Evolutionary conservation across 2,329 filamentous ascomycete species (phyloP).

Genomic region (Arthrinium puccinioides): DNA sequence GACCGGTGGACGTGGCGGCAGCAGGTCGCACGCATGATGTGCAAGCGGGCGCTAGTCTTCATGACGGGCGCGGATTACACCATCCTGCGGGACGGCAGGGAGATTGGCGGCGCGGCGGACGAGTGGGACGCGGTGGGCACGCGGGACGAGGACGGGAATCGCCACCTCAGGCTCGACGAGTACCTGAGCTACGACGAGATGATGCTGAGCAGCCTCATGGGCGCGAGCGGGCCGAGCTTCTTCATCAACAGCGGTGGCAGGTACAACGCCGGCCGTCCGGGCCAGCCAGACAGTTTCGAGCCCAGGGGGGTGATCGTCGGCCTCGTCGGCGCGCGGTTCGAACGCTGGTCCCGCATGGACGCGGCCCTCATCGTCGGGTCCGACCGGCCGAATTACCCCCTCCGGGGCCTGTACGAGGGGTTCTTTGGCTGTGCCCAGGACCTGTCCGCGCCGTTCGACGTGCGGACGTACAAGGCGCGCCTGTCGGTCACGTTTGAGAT

Average conservation of each 20-base stretch:
- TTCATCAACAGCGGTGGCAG: slow-evolving; percentile 23
- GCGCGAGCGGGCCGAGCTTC: slow-evolving; percentile 20
- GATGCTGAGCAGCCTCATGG: slow-evolving; percentile 23
- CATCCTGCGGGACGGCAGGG: slow-evolving; percentile 10
- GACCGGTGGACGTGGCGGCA: slow-evolving; percentile 14
- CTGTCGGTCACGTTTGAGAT: slow-evolving; percentile 18
- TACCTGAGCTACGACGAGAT: slow-evolving; percentile 28
- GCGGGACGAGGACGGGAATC: slow-evolving; percentile 10
- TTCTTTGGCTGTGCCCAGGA: slow-evolving; percentile 11
- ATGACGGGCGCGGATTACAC: slow-evolving; percentile 14
- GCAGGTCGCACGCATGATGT: slow-evolving; percentile 16
- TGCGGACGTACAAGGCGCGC: slow-evolving; percentile 15
- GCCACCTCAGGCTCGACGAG: slow-evolving; percentile 11
- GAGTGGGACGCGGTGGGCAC: slow-evolving; percentile 22
- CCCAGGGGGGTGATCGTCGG: slow-evolving; percentile 22
- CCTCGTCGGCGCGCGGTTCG: slow-evolving; percentile 24
- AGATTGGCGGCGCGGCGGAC: not conserved
- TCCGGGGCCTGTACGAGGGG: slow-evolving; percentile 13
- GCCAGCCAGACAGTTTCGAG: slow-evolving; percentile 12
- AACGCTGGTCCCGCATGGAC: slow-evolving; percentile 22
- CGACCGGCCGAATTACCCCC: slow-evolving; percentile 9
- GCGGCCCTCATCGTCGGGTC: slow-evolving; percentile 1
- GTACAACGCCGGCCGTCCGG: slow-evolving; percentile 10
- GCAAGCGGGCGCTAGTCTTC: slow-evolving; percentile 18
- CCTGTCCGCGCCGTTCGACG: slow-evolving; percentile 13